Conservation (phyloP, 148 eudicot genomes). For the Heliamphora exappendiculata region DNA sequence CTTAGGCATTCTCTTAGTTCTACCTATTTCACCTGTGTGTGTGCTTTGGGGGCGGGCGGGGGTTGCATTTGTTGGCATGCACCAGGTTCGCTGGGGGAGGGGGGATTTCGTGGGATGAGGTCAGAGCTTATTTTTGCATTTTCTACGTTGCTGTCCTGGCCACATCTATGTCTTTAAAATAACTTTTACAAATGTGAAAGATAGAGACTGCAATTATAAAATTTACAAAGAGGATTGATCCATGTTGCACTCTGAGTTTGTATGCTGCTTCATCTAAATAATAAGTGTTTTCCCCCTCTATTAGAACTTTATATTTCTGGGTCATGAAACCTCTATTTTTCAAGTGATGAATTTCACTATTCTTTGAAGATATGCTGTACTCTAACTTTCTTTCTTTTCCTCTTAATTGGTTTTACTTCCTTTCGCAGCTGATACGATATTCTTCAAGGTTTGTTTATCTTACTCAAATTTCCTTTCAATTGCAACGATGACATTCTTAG, state of each 20-base stretch:
- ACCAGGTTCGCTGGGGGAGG: too few relatives aligned
- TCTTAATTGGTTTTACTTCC: conserved; percentile 3
- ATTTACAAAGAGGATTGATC: conserved; percentile 5
- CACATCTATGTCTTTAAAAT: background rate
- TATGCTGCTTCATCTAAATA: background rate
- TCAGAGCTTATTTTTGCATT: background rate
- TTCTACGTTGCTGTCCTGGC: background rate
- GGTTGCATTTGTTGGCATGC: too few relatives aligned
- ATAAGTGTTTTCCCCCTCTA: background rate
- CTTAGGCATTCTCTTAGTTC: background rate
- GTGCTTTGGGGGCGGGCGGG: too few relatives aligned
- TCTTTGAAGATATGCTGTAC: conserved; percentile 5
- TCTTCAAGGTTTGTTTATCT: conserved; percentile 53
- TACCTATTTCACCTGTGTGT: background rate
- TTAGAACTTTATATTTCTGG: background rate
- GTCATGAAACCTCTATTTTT: background rate
- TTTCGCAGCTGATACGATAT: conserved; percentile 50
- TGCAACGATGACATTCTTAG: background rate
- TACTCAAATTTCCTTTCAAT: background rate
- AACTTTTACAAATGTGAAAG: too few relatives aligned
- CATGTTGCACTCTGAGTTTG: background rate
- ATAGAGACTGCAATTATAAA: background rate
- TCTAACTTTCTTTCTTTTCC: conserved; percentile 9
- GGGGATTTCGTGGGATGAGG: background rate
- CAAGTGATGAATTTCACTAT: background rate